A percentile compares a stretch with the other conserved stretches of the same genome.
Evolutionary conservation across 2,329 filamentous ascomycete species (phyloP).

Genomic region (Trichoderma atroviride): DNA sequence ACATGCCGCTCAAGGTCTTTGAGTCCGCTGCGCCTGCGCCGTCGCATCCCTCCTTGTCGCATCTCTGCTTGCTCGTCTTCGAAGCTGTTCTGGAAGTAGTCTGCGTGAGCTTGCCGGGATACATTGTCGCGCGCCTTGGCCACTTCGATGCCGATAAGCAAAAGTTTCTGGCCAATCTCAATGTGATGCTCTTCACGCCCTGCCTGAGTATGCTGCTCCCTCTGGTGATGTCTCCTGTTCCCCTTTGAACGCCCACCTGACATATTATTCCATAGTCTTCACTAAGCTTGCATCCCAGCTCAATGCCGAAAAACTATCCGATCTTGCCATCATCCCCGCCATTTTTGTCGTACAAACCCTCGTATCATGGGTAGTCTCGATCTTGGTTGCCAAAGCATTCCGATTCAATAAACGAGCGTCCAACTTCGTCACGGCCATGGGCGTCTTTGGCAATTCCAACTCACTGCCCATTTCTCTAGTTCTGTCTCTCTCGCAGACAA

Average conservation of each 20-base stretch:
- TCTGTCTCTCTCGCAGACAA: conserved; percentile 87
- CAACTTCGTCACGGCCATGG: conserved; percentile 98
- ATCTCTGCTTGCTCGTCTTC: conserved; percentile 82
- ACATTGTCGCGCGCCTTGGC: conserved; percentile 85
- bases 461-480: conserved; percentile 96
- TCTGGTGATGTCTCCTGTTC: not conserved
- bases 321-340: conserved; percentile 90
- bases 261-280: conserved; percentile 69
- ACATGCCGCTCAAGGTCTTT: conserved; percentile 47
- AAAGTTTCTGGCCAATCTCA: conserved; percentile 95
- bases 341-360: conserved; percentile 89
- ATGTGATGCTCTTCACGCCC: conserved; percentile 94
- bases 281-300: conserved; percentile 95
- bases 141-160: conserved; percentile 96
- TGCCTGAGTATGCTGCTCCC: conserved; percentile 75
- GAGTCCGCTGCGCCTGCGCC: conserved; percentile 49
- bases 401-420: conserved; percentile 80
- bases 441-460: conserved; percentile 96
- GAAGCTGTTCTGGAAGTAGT: conserved; percentile 95
- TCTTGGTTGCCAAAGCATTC: conserved; percentile 71
- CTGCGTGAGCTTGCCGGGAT: conserved; percentile 91
- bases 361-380: conserved; percentile 80
- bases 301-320: conserved; percentile 84
- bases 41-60: conserved; percentile 65
- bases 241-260: conserved; percentile 8